Evolutionary conservation across 805 yeast species (phyloP).

Genomic region (Lipomyces anomalus): DNA sequence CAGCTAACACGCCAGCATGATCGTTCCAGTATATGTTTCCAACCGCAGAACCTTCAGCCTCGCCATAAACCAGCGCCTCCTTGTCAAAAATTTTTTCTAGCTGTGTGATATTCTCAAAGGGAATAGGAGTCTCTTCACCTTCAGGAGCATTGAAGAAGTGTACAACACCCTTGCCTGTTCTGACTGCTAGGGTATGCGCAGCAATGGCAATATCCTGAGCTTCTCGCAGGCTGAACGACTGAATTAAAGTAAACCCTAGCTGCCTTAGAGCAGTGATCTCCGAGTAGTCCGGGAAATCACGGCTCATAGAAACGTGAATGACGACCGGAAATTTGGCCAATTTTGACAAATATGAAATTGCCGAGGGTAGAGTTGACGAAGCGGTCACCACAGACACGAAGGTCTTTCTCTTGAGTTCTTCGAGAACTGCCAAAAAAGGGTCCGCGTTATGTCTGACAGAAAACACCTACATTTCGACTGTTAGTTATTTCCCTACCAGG

Average conservation of each 20-base stretch:
- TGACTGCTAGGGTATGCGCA: slow-evolving; percentile 52
- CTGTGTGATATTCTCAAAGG: slow-evolving; percentile 12
- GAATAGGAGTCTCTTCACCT: slow-evolving; percentile 12
- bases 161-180: slow-evolving; percentile 51
- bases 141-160: slow-evolving; percentile 51
- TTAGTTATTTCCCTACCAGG: neutral
- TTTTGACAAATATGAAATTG: slow-evolving; percentile 51
- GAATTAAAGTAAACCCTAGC: slow-evolving; percentile 54
- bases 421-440: slow-evolving; percentile 45
- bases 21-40: slow-evolving; percentile 24
- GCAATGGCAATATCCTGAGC: slow-evolving; percentile 50
- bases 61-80: slow-evolving; percentile 8
- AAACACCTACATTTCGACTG: slow-evolving; percentile 9
- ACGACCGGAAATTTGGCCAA: slow-evolving; percentile 44
- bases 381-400: slow-evolving; percentile 47
- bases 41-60: slow-evolving; percentile 17
- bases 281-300: slow-evolving; percentile 53
- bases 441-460: slow-evolving; percentile 45
- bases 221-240: slow-evolving; percentile 58
- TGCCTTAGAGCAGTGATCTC: slow-evolving; percentile 69
- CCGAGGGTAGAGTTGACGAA: slow-evolving; percentile 49
- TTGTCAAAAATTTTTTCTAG: slow-evolving; percentile 13
- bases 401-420: slow-evolving; percentile 29
- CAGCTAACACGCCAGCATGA: slow-evolving; percentile 16
- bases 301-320: slow-evolving; percentile 43